phyloP scores from a whole-genome alignment of 345 rosid genomes.

The Euclidium syriacum region DNA sequence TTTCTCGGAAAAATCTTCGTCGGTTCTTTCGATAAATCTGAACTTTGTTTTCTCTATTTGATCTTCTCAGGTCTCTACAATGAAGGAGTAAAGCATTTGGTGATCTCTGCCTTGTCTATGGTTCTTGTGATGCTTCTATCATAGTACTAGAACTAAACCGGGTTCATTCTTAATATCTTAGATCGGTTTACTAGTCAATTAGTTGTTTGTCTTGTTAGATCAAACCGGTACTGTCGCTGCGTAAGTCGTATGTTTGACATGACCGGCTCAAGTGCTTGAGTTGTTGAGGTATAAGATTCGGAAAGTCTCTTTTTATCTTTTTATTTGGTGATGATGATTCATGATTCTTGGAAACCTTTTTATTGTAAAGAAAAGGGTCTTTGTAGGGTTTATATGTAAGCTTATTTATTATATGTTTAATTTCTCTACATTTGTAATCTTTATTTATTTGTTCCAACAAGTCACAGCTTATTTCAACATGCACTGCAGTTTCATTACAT shows the following conservation, averaged over 20 bases:
- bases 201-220: constrained; percentile 17
- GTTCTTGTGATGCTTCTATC: constrained; percentile 36
- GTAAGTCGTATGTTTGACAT: constrained; percentile 9
- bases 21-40: background rate
- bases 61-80: constrained; percentile 48
- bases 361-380: constrained; percentile 23
- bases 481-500: too few species aligned
- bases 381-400: constrained; percentile 9
- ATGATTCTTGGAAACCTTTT: constrained; percentile 27
- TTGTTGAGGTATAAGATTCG: constrained; percentile 27
- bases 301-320: constrained; percentile 20
- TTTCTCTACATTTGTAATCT: background rate
- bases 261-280: constrained; percentile 14
- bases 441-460: too few species aligned
- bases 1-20: background rate
- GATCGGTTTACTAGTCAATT: constrained; percentile 26
- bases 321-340: too few species aligned
- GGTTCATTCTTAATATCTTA: constrained; percentile 8
- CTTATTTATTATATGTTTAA: constrained; percentile 10
- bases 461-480: too few species aligned
- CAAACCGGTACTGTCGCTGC: constrained; percentile 17
- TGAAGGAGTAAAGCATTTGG: constrained; percentile 28
- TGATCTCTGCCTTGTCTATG: constrained; percentile 26
- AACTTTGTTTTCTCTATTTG: background rate
- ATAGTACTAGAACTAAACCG: constrained; percentile 5